Percentiles rank a stretch among this genome's conserved stretches.
phyloP scores from a whole-genome alignment of 176 grass and related monocot species.

The Carex scoparia region DNA sequence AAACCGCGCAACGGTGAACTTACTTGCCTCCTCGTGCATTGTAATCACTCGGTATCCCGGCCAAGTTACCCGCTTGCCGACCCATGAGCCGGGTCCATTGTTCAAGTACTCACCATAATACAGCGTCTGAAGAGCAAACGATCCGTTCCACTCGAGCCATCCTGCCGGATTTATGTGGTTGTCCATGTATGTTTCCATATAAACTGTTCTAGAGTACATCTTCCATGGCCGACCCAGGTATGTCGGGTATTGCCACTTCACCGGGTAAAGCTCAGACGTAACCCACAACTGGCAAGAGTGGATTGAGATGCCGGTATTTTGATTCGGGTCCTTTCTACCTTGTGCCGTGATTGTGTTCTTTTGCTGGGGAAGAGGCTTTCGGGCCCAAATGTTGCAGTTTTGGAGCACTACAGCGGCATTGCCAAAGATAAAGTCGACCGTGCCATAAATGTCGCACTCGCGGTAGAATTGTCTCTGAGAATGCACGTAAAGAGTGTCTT shows the following conservation, averaged over 20 bases:
- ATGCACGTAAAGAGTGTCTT: constrained; percentile 61
- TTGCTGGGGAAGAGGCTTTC: constrained; percentile 40
- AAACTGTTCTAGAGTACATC: constrained; percentile 47
- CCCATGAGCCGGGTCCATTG: constrained; percentile 38
- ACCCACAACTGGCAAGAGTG: constrained; percentile 38
- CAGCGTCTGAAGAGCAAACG: constrained; percentile 41
- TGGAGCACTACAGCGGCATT: constrained; percentile 65
- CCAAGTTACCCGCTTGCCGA: constrained; percentile 36
- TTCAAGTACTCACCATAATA: constrained; percentile 81
- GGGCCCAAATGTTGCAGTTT: constrained; percentile 61
- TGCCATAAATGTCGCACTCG: constrained; percentile 62
- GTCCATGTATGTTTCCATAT: constrained; percentile 50
- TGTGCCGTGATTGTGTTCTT: constrained; percentile 64
- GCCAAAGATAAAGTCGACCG: constrained; percentile 62
- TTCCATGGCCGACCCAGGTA: constrained; percentile 73
- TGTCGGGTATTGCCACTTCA: constrained; percentile 22
- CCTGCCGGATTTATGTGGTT: constrained; percentile 46
- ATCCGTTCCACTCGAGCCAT: constrained; percentile 56
- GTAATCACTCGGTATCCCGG: constrained; percentile 47
- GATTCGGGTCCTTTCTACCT: constrained; percentile 50
- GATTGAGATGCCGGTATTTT: constrained; percentile 63
- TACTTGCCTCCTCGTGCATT: constrained; percentile 40
- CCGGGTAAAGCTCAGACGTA: constrained; percentile 28
- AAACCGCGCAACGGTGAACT: constrained; percentile 51
- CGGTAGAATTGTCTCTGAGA: constrained; percentile 63